Percentiles rank a stretch among this genome's conserved stretches.
phyloP scores from a whole-genome alignment of 2,329 filamentous ascomycete genomes.

The Colletotrichum trifolii region DNA sequence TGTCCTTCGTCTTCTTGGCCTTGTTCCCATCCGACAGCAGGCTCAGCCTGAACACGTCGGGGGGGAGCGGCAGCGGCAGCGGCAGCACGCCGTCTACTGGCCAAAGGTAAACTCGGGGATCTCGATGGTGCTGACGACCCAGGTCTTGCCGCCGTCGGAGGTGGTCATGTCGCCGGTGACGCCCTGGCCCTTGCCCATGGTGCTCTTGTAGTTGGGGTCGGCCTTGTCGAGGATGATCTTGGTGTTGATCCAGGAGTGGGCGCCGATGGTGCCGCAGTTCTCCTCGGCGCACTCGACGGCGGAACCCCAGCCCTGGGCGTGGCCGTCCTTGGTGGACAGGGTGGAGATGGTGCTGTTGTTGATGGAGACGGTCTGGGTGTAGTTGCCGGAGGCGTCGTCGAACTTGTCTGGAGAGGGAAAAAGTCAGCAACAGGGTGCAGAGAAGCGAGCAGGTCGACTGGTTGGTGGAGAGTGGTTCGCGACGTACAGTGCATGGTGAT shows the following conservation, averaged over 20 bases:
- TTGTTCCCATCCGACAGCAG: too few species aligned
- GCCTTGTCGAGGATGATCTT: constrained; percentile 33
- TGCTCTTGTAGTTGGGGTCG: constrained; percentile 31
- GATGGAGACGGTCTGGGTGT: constrained; percentile 33
- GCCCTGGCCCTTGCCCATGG: constrained; percentile 30
- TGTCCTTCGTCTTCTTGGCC: neutral
- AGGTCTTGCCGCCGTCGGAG: constrained; percentile 31
- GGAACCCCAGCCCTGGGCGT: constrained; percentile 56
- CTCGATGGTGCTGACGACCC: constrained; percentile 26
- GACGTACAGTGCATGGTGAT: constrained; percentile 34
- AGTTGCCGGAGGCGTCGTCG: constrained; percentile 29
- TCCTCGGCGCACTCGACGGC: constrained; percentile 75
- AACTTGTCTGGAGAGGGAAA: constrained; percentile 19
- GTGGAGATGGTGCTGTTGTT: constrained; percentile 48
- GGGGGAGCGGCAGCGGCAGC: neutral
- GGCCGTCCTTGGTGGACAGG: constrained; percentile 55
- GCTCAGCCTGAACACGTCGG: neutral
- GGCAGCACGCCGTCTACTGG: constrained; percentile 1
- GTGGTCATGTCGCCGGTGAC: constrained; percentile 32
- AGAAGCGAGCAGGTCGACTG: neutral
- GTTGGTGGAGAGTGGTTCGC: neutral
- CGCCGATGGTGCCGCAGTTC: constrained; percentile 70
- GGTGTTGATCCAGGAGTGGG: constrained; percentile 35
- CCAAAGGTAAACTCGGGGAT: constrained; percentile 32
- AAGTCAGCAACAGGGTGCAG: too few species aligned